phyloP scores from a whole-genome alignment of 148 eudicot species.

The Nepenthes mirabilis region DNA sequence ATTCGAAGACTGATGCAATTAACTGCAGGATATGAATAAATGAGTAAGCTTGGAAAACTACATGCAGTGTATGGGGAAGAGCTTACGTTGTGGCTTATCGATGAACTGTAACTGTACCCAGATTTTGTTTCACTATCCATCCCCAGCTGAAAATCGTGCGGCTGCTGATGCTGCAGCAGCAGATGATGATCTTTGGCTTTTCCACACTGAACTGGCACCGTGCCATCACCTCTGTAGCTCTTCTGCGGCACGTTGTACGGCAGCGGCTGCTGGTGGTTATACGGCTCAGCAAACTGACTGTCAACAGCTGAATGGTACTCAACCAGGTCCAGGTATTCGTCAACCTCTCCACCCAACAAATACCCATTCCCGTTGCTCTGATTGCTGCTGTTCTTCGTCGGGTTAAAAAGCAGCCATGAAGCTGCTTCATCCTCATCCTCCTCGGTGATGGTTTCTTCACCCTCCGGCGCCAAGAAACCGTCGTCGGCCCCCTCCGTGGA shows the following conservation, averaged over 20 bases:
- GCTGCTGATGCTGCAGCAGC: slow-evolving; percentile 12
- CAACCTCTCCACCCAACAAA: slow-evolving; percentile 29
- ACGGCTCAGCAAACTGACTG: slow-evolving; percentile 16
- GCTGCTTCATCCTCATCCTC: slow-evolving; percentile 23
- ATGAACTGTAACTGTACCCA: slow-evolving; percentile 6
- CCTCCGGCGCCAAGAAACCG: slow-evolving; percentile 8
- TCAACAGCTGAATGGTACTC: slow-evolving; percentile 8
- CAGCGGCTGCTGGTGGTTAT: background rate
- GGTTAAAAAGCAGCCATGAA: slow-evolving; percentile 25
- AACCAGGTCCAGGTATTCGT: slow-evolving; percentile 51
- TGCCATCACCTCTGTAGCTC: slow-evolving; percentile 28
- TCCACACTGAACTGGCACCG: slow-evolving; percentile 62
- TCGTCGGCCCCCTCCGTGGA: slow-evolving; percentile 2
- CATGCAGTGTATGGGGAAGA: background rate
- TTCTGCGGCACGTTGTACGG: background rate
- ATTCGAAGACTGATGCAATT: background rate
- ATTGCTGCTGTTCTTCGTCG: slow-evolving; percentile 7
- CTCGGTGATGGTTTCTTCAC: slow-evolving; percentile 16
- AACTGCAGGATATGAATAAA: background rate
- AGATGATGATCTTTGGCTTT: slow-evolving; percentile 20
- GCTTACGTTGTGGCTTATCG: slow-evolving; percentile 55
- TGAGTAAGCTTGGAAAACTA: too few species aligned
- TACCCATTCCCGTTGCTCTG: slow-evolving; percentile 14
- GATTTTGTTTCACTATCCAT: background rate
- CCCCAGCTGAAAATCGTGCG: slow-evolving; percentile 7